A percentile compares a stretch with the other conserved stretches of the same genome.
Conservation (phyloP, 805 yeast species). For the Suhomyces prunicola region DNA sequence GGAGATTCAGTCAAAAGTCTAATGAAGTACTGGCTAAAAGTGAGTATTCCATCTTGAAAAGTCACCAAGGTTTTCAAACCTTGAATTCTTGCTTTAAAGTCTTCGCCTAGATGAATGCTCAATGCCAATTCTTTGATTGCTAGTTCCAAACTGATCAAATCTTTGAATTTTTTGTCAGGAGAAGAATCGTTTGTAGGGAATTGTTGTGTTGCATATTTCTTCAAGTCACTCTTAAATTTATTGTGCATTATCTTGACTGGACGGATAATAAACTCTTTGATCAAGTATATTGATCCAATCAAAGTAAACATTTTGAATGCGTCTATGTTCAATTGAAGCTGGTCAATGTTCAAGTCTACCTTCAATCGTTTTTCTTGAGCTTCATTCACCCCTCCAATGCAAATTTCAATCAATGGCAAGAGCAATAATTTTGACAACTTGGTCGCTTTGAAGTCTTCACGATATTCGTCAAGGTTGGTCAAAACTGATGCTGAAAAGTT, state of each 20-base stretch:
- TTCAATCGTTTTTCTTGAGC: constrained; percentile 10
- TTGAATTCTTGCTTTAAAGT: constrained; percentile 49
- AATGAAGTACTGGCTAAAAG: constrained; percentile 21
- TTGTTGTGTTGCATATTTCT: constrained; percentile 6
- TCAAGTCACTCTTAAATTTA: constrained; percentile 22
- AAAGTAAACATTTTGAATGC: constrained; percentile 29
- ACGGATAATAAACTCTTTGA: constrained; percentile 26
- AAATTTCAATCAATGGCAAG: constrained; percentile 20
- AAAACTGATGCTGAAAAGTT: constrained; percentile 15
- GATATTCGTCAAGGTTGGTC: constrained; percentile 9
- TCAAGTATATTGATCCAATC: constrained; percentile 31
- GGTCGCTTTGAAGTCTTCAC: neutral
- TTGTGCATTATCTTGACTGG: constrained; percentile 26
- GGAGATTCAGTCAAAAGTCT: constrained; percentile 56
- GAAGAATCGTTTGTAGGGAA: neutral
- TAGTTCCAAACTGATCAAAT: constrained; percentile 11
- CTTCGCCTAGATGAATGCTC: constrained; percentile 43
- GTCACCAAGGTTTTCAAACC: constrained; percentile 17
- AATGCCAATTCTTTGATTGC: constrained; percentile 16
- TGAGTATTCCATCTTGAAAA: constrained; percentile 7
- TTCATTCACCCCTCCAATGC: constrained; percentile 8
- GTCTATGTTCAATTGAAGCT: constrained; percentile 22
- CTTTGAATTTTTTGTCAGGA: constrained; percentile 3
- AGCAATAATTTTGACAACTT: constrained; percentile 15
- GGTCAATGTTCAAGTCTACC: constrained; percentile 12